phyloP scores from a whole-genome alignment of 306 rosid genomes.

The Canavalia gladiata region DNA sequence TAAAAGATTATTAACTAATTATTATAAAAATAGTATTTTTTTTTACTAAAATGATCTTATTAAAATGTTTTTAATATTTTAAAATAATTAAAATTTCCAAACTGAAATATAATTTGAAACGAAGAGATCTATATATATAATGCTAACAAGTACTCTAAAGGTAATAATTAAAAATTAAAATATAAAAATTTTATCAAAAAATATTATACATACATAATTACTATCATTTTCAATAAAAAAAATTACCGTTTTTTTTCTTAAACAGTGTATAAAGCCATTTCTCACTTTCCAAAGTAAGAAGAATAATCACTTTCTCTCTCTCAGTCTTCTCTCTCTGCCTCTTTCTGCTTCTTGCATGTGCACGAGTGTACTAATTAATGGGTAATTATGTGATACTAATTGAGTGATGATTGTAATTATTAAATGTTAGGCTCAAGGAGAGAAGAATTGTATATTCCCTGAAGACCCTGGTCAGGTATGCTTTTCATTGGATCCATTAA shows the following conservation, averaged over 20 bases:
- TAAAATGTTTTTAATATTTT: background rate
- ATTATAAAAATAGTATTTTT: background rate
- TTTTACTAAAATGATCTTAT: background rate
- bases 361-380: constrained; percentile 31
- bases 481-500: constrained; percentile 62
- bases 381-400: constrained; percentile 58
- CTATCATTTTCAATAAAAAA: too few relatives aligned
- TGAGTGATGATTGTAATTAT: constrained; percentile 56
- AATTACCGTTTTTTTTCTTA: too few relatives aligned
- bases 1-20: too few relatives aligned
- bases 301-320: constrained; percentile 21
- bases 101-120: too few relatives aligned
- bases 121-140: background rate
- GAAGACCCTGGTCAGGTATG: constrained; percentile 98
- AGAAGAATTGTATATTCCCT: constrained; percentile 88
- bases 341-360: constrained; percentile 45
- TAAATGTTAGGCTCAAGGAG: constrained; percentile 81
- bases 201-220: too few relatives aligned
- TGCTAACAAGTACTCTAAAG: too few relatives aligned
- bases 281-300: constrained; percentile 49
- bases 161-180: too few relatives aligned
- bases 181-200: too few relatives aligned
- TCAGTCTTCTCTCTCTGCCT: background rate
- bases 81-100: background rate
- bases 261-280: constrained; percentile 20